A percentile compares a stretch with the other conserved stretches of the same genome.
Evolutionary conservation across 2,329 filamentous ascomycete genomes (phyloP).

Genomic region (Ophiostoma triangulosporum): DNA sequence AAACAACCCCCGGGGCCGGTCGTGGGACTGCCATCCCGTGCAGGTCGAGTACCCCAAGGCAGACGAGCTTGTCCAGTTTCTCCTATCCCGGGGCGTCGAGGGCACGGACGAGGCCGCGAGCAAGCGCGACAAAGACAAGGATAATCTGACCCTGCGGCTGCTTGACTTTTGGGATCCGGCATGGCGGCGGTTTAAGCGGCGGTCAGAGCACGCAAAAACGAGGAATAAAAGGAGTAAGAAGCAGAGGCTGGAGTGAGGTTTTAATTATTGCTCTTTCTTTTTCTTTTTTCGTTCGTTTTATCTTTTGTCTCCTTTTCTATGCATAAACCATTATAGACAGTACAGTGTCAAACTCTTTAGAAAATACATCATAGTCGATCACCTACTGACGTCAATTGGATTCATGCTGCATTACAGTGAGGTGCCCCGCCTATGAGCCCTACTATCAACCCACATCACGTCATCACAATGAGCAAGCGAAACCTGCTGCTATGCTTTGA

Average conservation of each 20-base stretch:
- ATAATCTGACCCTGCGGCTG: constrained; percentile 2
- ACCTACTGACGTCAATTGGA: no score
- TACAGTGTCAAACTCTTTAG: no score
- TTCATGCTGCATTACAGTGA: no score
- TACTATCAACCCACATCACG: no score
- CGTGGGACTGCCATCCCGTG: constrained; percentile 10
- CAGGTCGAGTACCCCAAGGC: constrained; percentile 1
- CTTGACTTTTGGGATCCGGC: constrained; percentile 8
- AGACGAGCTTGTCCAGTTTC: constrained; percentile 1
- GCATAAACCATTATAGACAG: no score
- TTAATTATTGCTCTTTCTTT: not conserved
- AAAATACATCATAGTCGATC: no score
- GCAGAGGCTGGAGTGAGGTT: not conserved
- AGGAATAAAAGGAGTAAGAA: not conserved
- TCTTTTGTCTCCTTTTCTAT: not conserved
- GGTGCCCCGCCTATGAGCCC: no score
- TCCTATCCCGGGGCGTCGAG: constrained; percentile 1
- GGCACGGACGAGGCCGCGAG: not conserved
- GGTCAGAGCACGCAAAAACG: not conserved
- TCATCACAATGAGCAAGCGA: not conserved
- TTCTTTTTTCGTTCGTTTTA: not conserved
- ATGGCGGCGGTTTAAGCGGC: constrained; percentile 1
- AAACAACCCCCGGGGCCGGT: constrained; percentile 6
- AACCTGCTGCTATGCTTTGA: constrained; percentile 49
- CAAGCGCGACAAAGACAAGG: not conserved